Evolutionary conservation across 2,329 filamentous ascomycete species (phyloP).

Genomic region (Aspergillus clavatus): DNA sequence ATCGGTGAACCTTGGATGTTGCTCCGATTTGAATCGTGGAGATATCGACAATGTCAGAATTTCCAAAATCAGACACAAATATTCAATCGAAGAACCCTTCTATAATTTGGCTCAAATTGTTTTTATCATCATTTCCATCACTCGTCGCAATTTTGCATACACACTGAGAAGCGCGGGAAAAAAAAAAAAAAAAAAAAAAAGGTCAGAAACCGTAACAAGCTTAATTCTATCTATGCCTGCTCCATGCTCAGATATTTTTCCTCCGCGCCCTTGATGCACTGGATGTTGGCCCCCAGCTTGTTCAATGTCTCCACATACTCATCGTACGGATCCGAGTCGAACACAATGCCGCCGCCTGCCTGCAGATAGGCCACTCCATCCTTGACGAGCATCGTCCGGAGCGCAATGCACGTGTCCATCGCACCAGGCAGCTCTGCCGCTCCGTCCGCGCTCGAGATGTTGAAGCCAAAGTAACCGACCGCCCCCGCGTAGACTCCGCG

Average conservation of each 20-base stretch:
- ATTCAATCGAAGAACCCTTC: too few species aligned
- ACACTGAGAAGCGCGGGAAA: too few species aligned
- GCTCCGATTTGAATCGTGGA: background rate
- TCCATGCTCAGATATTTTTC: conserved; percentile 54
- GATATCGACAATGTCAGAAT: too few species aligned
- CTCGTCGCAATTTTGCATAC: too few species aligned
- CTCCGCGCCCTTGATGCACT: conserved; percentile 81
- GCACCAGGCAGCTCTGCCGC: conserved; percentile 64
- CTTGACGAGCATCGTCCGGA: conserved; percentile 92
- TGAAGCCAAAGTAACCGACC: conserved; percentile 94
- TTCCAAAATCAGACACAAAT: too few species aligned
- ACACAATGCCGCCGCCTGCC: conserved; percentile 80
- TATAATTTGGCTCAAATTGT: too few species aligned
- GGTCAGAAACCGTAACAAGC: too few species aligned
- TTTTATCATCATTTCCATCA: too few species aligned
- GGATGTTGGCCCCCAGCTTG: conserved; percentile 86
- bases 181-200: too few species aligned
- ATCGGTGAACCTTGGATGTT: too few species aligned
- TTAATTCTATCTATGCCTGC: conserved; percentile 14
- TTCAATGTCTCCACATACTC: conserved; percentile 98
- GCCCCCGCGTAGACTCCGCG: conserved; percentile 92
- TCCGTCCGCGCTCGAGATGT: conserved; percentile 62
- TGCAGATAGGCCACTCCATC: conserved; percentile 89
- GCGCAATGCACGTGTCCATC: conserved; percentile 81
- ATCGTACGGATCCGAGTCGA: conserved; percentile 83